Conservation (phyloP, 2,329 filamentous ascomycete genomes). For the Thyridium curvatum region DNA sequence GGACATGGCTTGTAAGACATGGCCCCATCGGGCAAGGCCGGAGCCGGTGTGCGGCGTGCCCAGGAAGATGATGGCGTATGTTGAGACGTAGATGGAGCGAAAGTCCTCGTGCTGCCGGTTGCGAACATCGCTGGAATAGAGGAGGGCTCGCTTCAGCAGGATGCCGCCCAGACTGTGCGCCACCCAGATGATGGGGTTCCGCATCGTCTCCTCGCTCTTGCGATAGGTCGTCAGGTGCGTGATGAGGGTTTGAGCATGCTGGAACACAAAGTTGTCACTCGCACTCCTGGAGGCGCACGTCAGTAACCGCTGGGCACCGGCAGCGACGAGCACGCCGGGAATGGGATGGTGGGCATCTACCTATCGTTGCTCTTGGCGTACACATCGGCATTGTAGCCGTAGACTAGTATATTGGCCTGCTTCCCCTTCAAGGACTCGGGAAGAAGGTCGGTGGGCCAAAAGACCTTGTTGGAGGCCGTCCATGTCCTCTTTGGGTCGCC, state of each 20-base stretch:
- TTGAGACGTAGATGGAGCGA: constrained; percentile 66
- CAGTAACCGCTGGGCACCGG: constrained; percentile 34
- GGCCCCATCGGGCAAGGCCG: constrained; percentile 61
- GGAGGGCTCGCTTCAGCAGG: constrained; percentile 62
- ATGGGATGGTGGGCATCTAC: neutral
- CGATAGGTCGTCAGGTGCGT: constrained; percentile 57
- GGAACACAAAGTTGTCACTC: constrained; percentile 61
- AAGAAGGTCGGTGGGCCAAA: constrained; percentile 65
- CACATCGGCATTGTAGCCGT: constrained; percentile 69
- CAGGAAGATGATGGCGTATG: constrained; percentile 70
- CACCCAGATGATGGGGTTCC: constrained; percentile 69
- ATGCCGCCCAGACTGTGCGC: constrained; percentile 70
- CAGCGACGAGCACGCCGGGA: constrained; percentile 9
- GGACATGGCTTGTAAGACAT: constrained; percentile 61
- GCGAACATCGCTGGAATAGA: constrained; percentile 58
- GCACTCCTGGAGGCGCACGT: constrained; percentile 34
- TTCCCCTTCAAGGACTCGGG: constrained; percentile 50
- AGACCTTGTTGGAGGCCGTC: constrained; percentile 47
- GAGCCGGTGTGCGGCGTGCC: constrained; percentile 71
- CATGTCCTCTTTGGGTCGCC: constrained; percentile 61
- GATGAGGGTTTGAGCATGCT: constrained; percentile 66
- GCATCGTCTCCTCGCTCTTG: constrained; percentile 46
- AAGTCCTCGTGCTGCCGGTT: constrained; percentile 56
- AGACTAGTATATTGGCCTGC: constrained; percentile 61
- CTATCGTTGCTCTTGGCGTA: constrained; percentile 36